Evolutionary conservation across 2,329 filamentous ascomycete genomes (phyloP), one percentile per base, ranked within the genome.

Genomic region (Atkinsonella hypoxylon): DNA sequence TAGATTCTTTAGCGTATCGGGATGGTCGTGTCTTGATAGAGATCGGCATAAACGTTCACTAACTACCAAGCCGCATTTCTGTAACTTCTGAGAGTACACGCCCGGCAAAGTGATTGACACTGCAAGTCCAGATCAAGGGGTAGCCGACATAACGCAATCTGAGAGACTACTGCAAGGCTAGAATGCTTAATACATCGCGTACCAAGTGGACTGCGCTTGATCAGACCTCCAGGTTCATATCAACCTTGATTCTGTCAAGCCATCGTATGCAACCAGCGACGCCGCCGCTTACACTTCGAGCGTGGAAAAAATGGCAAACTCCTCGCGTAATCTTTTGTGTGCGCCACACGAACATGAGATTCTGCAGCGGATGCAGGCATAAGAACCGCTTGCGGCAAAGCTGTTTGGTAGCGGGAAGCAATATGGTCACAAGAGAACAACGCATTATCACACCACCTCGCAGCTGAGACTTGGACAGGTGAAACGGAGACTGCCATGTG

Each of bases 281-380:
- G 40, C 18, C 40, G 18, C 40, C 40, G 40, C 40, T 12, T 12
- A 20, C 3, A 18, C 18, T 18, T 20, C 6, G 18, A 42, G 40
- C 18, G 40, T 2, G 22, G 40, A 42, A 22, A 42, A 6, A 42
- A 22, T 6, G 7, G 8, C 7, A 42, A 26, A 42, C 11, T 7
- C 4, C 18, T 20, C 18, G 13, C 18, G 11, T 12, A 20, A 12
- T 20, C 31, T 38, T 17, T 32, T 32, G 18, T 22, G 11, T n/a
- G 17, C 15, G 17, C 20, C 20, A n/a, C 12, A n/a, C 15, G n/a
- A 13, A 22, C 30, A 32, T 7, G 18, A 36, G 18, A 18, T 48
- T 36, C 39, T 36, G 47, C 42, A 48, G 38, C 39, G 26, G 39
- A 48, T 30, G 47, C 47, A 32, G 38, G 38, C 47, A 47, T 34